Conservation (phyloP, 139 green algal species). For the Deuterostichococcus epilithicus region DNA sequence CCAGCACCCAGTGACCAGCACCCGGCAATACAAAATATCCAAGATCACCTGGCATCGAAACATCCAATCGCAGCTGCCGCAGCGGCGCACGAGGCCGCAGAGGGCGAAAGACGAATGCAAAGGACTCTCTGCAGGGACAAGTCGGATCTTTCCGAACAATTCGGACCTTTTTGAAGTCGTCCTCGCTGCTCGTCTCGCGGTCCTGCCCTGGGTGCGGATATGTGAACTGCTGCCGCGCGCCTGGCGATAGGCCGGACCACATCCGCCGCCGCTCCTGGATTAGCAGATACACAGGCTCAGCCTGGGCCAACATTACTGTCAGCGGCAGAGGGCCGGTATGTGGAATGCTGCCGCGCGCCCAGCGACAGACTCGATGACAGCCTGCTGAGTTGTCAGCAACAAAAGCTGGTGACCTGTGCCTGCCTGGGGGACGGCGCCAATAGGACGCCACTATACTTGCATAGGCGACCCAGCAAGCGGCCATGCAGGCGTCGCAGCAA, state of each 20-base stretch:
- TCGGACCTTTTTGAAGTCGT: too few species aligned
- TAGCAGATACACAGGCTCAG: not conserved
- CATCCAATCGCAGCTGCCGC: too few species aligned
- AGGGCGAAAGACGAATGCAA: too few species aligned
- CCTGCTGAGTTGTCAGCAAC: too few species aligned
- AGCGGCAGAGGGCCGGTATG: too few species aligned
- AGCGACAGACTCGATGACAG: too few species aligned
- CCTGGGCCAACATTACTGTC: too few species aligned
- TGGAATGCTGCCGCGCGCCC: too few species aligned
- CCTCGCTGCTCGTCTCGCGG: not conserved
- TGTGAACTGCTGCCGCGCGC: not conserved
- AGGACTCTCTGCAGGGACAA: too few species aligned
- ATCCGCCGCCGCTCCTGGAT: too few species aligned
- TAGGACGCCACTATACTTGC: not conserved
- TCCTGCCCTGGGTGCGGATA: not conserved
- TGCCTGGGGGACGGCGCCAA: not conserved
- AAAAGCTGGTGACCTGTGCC: not conserved
- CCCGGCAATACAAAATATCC: not conserved
- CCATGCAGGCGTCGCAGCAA: not conserved
- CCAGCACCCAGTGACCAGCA: constrained; percentile 26
- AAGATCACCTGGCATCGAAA: not conserved
- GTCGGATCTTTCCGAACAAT: too few species aligned
- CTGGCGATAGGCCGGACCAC: not conserved
- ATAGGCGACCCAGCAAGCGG: not conserved
- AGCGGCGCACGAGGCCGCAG: too few species aligned